These are phyloP conservation scores for Trichophyton verrucosum DNA, from an alignment of 2,329 filamentous ascomycete species.

Conservation along the genomic window DNA sequence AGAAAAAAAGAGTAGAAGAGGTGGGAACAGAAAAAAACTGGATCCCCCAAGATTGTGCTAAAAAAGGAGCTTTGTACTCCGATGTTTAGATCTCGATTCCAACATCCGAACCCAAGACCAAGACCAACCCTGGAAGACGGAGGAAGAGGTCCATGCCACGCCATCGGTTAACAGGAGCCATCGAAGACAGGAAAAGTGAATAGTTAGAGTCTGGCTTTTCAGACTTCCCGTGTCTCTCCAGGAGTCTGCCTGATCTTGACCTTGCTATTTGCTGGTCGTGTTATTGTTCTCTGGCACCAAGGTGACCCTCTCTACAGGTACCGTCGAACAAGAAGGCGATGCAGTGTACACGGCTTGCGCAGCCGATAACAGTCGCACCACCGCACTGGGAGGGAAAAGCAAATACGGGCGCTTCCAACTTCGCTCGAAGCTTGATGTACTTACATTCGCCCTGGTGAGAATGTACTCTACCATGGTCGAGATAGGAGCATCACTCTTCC, in stretches of 20 bases:
- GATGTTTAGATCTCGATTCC: too few relatives aligned
- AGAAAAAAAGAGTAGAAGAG: too few relatives aligned
- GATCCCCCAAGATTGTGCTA: too few relatives aligned
- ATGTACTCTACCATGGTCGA: background rate
- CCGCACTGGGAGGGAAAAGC: slow-evolving; percentile 1
- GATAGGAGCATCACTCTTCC: background rate
- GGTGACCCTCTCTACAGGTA: background rate
- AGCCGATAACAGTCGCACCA: background rate
- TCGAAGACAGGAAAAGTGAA: background rate
- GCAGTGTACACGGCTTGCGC: background rate
- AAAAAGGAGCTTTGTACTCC: too few relatives aligned
- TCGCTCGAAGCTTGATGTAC: background rate
- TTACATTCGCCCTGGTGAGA: background rate
- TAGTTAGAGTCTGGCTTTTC: too few relatives aligned
- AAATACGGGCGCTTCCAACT: slow-evolving; percentile 1
- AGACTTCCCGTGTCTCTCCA: too few relatives aligned
- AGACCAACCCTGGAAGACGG: too few relatives aligned
- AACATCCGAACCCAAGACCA: too few relatives aligned
- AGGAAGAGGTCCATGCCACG: background rate
- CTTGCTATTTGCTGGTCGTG: too few relatives aligned
- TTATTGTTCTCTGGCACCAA: background rate
- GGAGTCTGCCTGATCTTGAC: too few relatives aligned
- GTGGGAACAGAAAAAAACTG: too few relatives aligned
- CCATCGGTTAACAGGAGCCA: background rate
- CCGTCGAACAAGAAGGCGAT: background rate